Evolutionary conservation across 805 yeast genomes (phyloP).

Genomic region (Yamadazyma endophytica): DNA sequence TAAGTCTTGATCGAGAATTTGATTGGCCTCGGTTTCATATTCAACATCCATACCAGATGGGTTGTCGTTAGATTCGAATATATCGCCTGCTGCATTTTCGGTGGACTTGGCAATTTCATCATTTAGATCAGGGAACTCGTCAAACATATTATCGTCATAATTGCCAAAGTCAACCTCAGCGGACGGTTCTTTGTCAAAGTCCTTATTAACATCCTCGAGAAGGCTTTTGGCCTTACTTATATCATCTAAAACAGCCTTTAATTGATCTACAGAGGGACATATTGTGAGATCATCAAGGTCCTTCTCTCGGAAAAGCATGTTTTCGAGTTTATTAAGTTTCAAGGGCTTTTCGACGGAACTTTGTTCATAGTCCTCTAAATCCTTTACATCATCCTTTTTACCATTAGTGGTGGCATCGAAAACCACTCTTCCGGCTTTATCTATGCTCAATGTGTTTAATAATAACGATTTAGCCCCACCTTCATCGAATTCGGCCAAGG

Average conservation of each 20-base stretch:
- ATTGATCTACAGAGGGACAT: slow-evolving; percentile 68
- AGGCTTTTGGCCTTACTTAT: slow-evolving; percentile 43
- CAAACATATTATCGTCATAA: slow-evolving; percentile 14
- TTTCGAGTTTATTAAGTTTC: slow-evolving; percentile 17
- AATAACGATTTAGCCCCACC: slow-evolving; percentile 75
- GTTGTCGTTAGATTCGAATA: no score
- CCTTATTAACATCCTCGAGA: slow-evolving; percentile 36
- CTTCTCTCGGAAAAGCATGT: slow-evolving; percentile 17
- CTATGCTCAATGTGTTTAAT: slow-evolving; percentile 56
- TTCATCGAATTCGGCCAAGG: slow-evolving; percentile 75
- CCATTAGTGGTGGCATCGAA: slow-evolving; percentile 56
- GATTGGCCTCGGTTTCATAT: slow-evolving; percentile 11
- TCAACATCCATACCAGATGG: no score
- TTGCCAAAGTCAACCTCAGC: slow-evolving; percentile 10
- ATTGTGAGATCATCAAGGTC: slow-evolving; percentile 32
- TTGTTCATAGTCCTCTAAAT: slow-evolving; percentile 11
- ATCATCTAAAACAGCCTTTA: slow-evolving; percentile 54
- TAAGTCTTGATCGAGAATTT: slow-evolving; percentile 53
- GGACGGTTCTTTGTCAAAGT: slow-evolving; percentile 15
- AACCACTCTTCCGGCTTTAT: slow-evolving; percentile 51
- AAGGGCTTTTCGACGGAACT: slow-evolving; percentile 13
- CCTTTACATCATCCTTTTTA: slow-evolving; percentile 5
- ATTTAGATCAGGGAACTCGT: slow-evolving; percentile 11
- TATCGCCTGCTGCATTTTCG: slow-evolving; percentile 6
- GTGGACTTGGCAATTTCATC: slow-evolving; percentile 1